These are phyloP conservation scores for Penicillium samsonianum DNA, from an alignment of 495 filamentous ascomycete species.

Conservation along the genomic window DNA sequence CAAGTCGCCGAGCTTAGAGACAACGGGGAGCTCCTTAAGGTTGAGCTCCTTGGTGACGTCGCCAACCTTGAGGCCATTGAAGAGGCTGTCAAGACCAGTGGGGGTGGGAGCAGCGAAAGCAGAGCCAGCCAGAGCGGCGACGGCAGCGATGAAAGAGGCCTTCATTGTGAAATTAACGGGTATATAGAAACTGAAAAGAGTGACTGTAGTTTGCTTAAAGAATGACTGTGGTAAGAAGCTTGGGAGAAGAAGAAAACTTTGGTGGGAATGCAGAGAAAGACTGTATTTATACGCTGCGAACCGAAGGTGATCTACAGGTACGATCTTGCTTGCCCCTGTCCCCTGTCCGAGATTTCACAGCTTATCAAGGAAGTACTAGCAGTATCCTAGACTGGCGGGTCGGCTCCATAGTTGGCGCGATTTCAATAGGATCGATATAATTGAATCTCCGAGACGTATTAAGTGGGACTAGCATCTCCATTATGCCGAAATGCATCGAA, in stretches of 20 bases:
- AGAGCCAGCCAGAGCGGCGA: slow-evolving; percentile 37
- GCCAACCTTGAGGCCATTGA: slow-evolving; percentile 24
- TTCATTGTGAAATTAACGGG: slow-evolving; percentile 39
- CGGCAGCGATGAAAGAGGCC: slow-evolving; percentile 36
- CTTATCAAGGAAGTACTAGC: not conserved
- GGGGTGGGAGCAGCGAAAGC: slow-evolving; percentile 36
- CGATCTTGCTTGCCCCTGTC: slow-evolving; percentile 3
- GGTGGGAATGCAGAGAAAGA: slow-evolving; percentile 16
- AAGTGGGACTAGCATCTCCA: slow-evolving; percentile 14
- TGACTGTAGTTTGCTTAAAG: slow-evolving; percentile 35
- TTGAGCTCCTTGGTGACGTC: slow-evolving; percentile 26
- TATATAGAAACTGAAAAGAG: slow-evolving; percentile 31
- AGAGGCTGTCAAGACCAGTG: slow-evolving; percentile 17
- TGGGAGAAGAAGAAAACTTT: slow-evolving; percentile 19
- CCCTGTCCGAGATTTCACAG: slow-evolving; percentile 2
- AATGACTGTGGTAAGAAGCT: slow-evolving; percentile 23
- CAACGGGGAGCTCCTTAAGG: slow-evolving; percentile 22
- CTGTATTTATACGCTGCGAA: slow-evolving; percentile 21
- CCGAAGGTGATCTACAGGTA: slow-evolving; percentile 4
- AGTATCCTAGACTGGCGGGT: slow-evolving; percentile 23
- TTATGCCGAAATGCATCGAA: slow-evolving; percentile 7
- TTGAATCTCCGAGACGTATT: not conserved
- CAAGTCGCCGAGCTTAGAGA: slow-evolving; percentile 29
- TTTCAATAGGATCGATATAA: not conserved
- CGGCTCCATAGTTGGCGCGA: slow-evolving; percentile 14